Base-by-base conservation (phyloP, 768 basidiomycete species). In the Rhodotorula babjevae region DNA sequence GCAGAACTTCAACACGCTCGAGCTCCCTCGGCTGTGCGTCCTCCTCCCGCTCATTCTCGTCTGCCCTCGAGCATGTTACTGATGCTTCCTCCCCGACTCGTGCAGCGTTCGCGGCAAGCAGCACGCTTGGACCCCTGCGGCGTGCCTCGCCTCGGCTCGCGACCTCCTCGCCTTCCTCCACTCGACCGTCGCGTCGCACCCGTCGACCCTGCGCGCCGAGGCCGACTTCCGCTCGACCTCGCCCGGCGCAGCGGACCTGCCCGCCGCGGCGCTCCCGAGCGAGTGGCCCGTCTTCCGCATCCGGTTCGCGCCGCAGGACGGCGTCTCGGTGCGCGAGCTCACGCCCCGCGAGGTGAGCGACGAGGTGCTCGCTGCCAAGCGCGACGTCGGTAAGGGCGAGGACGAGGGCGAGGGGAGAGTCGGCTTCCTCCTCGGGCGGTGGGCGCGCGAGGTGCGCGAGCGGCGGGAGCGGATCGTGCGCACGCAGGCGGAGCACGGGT, bases 91-190 rank as follows among this genome's bases (percentile, higher is more conserved):
- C 44, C 6, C 14, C 36, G 19, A 21, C 6, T 7, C 56, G 21
- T 23, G 2, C 72, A 76, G 76, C 2, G 87, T 92, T 29, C 87
- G 89, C 63, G 89, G 87, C 16, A 91, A 89, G 78, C 84, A 87
- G 15, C 85, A 84, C 49, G 87, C 85, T 42, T 94, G 92, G 92
- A 87, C 93, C 76, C 89, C 92, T 4, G 81, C 84, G 21, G 78
- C 87, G 66, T 91, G 89, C 79, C 82, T 94, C 18, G 84, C 85
- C 55, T 93, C 90, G 87, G 91, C 87, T n/a, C 81, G 87, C 53
- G 79, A 77, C 25, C 86, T 91, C 73, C 77, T 94, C 61, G 77
- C 80, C 12, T 88, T 86, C 78, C 77, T 94, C 25, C 80, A 78
- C 42, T 67, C 52, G 27, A 40, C 55, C 5, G 23, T 68, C 58